These are phyloP conservation scores for Syzygium grande DNA, from an alignment of 345 rosid genomes.

Conservation along the genomic window DNA sequence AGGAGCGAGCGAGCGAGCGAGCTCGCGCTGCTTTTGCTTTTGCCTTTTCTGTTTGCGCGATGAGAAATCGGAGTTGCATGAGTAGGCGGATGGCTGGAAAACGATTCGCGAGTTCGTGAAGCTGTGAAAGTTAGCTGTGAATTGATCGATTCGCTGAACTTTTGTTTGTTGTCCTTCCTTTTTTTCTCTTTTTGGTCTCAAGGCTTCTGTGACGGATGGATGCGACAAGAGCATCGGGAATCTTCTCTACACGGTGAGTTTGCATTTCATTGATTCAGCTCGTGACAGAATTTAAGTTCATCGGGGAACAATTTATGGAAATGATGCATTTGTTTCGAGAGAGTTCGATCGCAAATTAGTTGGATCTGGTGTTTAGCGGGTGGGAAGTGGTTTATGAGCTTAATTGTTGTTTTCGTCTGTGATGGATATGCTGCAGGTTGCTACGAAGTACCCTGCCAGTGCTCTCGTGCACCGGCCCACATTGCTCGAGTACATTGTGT, in stretches of 20 bases:
- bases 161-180: not conserved
- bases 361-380: not conserved
- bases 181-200: not conserved
- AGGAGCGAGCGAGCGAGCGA: too few relatives aligned
- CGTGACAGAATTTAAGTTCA: not conserved
- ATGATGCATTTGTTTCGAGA: not conserved
- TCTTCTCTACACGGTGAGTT: conserved; percentile 67
- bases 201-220: conserved; percentile 89
- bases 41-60: not conserved
- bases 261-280: not conserved
- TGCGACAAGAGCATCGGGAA: conserved; percentile 76
- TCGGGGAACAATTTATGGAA: not conserved
- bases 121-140: not conserved
- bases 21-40: not conserved
- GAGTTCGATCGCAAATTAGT: not conserved
- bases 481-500: conserved; percentile 53
- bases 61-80: not conserved
- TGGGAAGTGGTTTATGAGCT: not conserved
- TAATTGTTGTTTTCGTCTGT: not conserved
- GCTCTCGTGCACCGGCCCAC: conserved; percentile 76
- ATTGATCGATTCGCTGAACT: not conserved
- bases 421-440: conserved; percentile 41
- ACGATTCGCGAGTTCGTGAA: not conserved
- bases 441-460: conserved; percentile 72
- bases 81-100: not conserved